Percentiles rank a stretch among this genome's conserved stretches.
Conservation (phyloP, 257 asterid species). For the Nicotiana knightiana region DNA sequence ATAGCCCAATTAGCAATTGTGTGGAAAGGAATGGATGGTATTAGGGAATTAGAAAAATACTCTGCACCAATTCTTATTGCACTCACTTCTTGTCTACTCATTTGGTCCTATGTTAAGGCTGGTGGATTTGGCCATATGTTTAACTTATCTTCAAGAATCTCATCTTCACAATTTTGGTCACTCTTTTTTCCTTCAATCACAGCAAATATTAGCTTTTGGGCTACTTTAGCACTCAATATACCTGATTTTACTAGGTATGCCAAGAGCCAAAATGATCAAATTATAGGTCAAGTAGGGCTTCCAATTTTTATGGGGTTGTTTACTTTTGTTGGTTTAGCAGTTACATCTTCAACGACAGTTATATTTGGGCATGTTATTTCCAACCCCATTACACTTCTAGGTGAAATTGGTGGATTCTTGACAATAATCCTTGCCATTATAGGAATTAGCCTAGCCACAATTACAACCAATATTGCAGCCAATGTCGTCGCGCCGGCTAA, state of each 20-base stretch:
- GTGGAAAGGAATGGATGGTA: conserved; percentile 89
- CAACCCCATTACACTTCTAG: conserved; percentile 66
- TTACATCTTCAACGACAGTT: conserved; percentile 75
- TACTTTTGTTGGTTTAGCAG: conserved; percentile 87
- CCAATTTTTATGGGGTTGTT: conserved; percentile 87
- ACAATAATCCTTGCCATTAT: conserved; percentile 57
- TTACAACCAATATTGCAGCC: conserved; percentile 93
- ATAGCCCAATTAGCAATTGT: conserved; percentile 53
- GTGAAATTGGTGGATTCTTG: conserved; percentile 63
- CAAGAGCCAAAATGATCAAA: conserved; percentile 58
- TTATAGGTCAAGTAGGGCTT: conserved; percentile 65
- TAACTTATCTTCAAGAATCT: conserved; percentile 53
- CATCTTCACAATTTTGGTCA: conserved; percentile 63
- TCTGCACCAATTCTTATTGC: conserved; percentile 66
- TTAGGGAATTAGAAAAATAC: conserved; percentile 65
- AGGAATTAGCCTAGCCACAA: conserved; percentile 67
- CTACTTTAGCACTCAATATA: conserved; percentile 70
- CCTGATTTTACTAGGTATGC: conserved; percentile 91
- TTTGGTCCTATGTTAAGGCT: conserved; percentile 64
- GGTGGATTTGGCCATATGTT: conserved; percentile 87
- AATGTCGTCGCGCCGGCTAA: conserved; percentile 94
- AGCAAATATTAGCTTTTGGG: conserved; percentile 95
- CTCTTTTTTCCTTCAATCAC: conserved; percentile 81
- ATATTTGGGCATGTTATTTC: conserved; percentile 73
- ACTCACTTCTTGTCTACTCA: conserved; percentile 48